A percentile compares a stretch with the other conserved stretches of the same genome.
Conservation (phyloP, 495 filamentous ascomycete species). For the Daldinia loculata region DNA sequence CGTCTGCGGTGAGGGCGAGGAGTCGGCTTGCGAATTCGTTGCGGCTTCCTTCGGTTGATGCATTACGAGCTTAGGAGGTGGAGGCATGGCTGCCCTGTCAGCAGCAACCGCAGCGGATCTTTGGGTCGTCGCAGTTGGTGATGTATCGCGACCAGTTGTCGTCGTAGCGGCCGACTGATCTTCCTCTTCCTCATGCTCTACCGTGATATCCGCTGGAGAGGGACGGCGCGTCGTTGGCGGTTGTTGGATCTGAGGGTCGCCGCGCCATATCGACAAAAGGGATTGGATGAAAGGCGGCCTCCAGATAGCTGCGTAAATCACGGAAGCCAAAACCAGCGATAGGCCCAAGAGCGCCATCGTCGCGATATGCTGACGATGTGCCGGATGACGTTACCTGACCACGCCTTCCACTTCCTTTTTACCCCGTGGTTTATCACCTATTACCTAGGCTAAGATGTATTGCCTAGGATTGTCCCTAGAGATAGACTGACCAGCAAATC, state of each 20-base stretch:
- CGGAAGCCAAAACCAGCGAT: conserved; percentile 62
- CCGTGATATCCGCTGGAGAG: conserved; percentile 11
- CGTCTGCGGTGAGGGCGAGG: conserved; percentile 40
- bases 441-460: neutral
- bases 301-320: conserved; percentile 60
- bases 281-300: conserved; percentile 53
- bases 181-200: conserved; percentile 5
- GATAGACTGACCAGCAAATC: neutral
- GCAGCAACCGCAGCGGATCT: neutral
- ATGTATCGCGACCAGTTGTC: conserved; percentile 2
- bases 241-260: conserved; percentile 41
- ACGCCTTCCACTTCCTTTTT: neutral
- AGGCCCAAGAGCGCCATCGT: conserved; percentile 62
- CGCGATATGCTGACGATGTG: neutral
- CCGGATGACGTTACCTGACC: neutral
- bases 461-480: neutral
- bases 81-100: conserved; percentile 29
- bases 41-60: neutral
- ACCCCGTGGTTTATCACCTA: neutral
- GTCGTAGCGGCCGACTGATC: conserved; percentile 1
- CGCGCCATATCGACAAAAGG: conserved; percentile 36
- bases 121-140: neutral
- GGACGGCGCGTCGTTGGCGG: conserved; percentile 39
- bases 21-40: conserved; percentile 11
- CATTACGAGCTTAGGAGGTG: conserved; percentile 17